Percentiles rank a stretch among this genome's conserved stretches.
Evolutionary conservation across 1,139 yeast genomes (phyloP).

Genomic region (Meyerozyma sp.): DNA sequence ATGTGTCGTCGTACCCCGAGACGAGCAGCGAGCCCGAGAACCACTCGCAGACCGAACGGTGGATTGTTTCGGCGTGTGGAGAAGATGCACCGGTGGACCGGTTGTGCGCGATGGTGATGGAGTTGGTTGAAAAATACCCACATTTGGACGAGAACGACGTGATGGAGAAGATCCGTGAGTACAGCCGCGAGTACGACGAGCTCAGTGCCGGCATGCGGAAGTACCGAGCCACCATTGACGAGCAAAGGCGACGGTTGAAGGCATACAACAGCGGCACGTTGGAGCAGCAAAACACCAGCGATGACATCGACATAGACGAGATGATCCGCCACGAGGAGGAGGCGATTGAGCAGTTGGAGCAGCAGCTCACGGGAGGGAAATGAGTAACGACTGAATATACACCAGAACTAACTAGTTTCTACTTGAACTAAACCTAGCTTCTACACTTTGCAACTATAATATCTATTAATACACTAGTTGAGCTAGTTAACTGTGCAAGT

Average conservation of each 20-base stretch:
- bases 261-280: constrained; percentile 19
- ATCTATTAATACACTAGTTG: constrained; percentile 3
- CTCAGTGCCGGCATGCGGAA: constrained; percentile 21
- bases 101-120: constrained; percentile 17
- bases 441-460: neutral
- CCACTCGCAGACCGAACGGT: constrained; percentile 2
- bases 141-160: constrained; percentile 20
- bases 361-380: constrained; percentile 11
- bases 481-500: too few species aligned
- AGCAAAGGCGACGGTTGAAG: constrained; percentile 23
- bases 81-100: constrained; percentile 8
- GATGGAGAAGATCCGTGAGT: constrained; percentile 14
- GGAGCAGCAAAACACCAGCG: constrained; percentile 11
- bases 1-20: constrained; percentile 7
- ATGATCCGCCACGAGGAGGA: constrained; percentile 28
- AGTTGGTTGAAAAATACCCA: constrained; percentile 24
- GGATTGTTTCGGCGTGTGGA: neutral
- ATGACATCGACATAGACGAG: constrained; percentile 24
- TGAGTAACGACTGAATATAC: constrained; percentile 1
- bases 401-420: too few species aligned
- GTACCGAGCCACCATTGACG: constrained; percentile 22
- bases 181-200: constrained; percentile 17
- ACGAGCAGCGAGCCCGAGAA: neutral
- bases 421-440: too few species aligned
- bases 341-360: constrained; percentile 29